Evolutionary conservation across 306 rosid species (phyloP), one percentile per base, ranked within the genome.

Genomic region (Abrus precatorius): DNA sequence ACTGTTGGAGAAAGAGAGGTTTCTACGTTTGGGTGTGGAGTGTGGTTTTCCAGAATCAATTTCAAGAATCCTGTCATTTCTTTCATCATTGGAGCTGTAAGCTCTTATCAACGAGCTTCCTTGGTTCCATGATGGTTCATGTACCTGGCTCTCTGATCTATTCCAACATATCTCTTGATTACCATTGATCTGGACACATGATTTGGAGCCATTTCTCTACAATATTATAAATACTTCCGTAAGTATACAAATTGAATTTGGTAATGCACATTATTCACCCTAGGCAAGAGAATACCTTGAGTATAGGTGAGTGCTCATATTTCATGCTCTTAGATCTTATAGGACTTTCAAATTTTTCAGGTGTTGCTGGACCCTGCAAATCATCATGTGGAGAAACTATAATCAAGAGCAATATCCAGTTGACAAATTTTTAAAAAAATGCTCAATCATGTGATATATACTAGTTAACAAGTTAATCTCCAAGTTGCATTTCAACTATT

Each of bases 301-400:
- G 83, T 27, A 75, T 4, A 2, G 88, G 83, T 32, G 86, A 77
- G 2, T 89, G 92, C 11, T 91, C 97, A 60, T 80, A 33, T 83
- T 90, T 93, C 59, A 65, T 62, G 69, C 95, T 91, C 85, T 79
- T 90, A 13, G 86, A 77, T 71, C 85, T 86, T 40, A 89, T 80
- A 6, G 84, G 86, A 69, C 87, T 92, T 82, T 93, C 97, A 67
- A 85, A 69, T 69, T 93, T 93, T n/a, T 93, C 98, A 1, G 99
- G 99, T 36, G 99, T 95, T 36, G 88, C 87, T 4, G 97, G 99
- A 84, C 91, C 94, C 99, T 93, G 82, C 38, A 48, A 28, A 80
- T 53, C 54, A 40, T 33, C 55, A 81, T 65, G 71, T 10, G 27
- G 14, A 40, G 20, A 55, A 71, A 41, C 28, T 33, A 74, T 27